Evolutionary conservation across 73 alveolate genomes (phyloP).

Genomic region (Paramecium primaurelia): DNA sequence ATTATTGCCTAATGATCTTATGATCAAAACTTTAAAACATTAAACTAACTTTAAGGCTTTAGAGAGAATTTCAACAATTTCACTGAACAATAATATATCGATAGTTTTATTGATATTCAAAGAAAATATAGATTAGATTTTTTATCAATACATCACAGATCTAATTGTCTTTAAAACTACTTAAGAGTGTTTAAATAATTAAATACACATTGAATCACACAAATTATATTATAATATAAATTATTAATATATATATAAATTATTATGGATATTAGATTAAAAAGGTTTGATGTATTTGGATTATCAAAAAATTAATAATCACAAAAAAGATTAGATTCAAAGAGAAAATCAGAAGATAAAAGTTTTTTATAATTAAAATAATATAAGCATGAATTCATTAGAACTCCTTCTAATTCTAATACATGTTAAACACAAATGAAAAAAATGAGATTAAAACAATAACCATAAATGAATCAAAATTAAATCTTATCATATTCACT

Average conservation of each 20-base stretch:
- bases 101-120: neutral
- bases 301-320: neutral
- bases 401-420: neutral
- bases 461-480: neutral
- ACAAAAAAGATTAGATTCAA: neutral
- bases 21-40: neutral
- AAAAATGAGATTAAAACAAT: neutral
- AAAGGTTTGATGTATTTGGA: neutral
- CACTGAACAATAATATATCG: neutral
- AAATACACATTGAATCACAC: neutral
- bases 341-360: neutral
- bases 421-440: neutral
- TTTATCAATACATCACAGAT: neutral
- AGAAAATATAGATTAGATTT: neutral
- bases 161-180: neutral
- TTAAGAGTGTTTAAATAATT: too few species aligned
- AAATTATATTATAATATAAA: neutral
- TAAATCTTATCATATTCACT: neutral
- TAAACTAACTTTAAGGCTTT: neutral
- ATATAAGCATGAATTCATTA: slow-evolving; percentile 17
- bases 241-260: neutral
- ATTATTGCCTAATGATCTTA: neutral
- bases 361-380: slow-evolving; percentile 17
- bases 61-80: neutral
- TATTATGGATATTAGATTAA: neutral